Evolutionary conservation across 2,329 filamentous ascomycete species (phyloP), one percentile per base, ranked within the genome.

Genomic region (Monilinia aucupariae): DNA sequence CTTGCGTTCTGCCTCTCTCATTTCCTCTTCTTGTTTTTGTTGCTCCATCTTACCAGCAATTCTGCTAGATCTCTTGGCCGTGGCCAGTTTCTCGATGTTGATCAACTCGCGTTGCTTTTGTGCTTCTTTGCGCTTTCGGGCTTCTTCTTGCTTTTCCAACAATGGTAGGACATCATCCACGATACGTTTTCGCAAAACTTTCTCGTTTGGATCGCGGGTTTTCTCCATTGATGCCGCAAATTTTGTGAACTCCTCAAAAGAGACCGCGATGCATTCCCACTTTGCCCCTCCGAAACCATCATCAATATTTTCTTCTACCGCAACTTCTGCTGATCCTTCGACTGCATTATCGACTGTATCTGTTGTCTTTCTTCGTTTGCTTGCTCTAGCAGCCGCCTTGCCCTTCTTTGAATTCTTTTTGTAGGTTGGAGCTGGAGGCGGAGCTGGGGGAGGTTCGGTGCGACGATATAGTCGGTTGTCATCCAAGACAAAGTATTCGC

Each of bases 211-310:
- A 73, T 97, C 91, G 62, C 87, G 88, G 41, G 86, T 90, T 70
- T 88, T 91, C 51, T 84, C 83, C 45, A 97, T 85, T 0, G 82
- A 83, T 7, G 84, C 80, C 61, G 97, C 75, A 64, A 97, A 88
- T 1, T 78, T 76, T 59, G 84, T 84, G 67, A 96, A 90, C 59
- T 99, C 91, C 22, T 86, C 80, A 25, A 96, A 77, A 0, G 88
- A 91, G 61, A 96, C 83, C 47, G 92, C 94, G 49, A 99, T 72
- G 71, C 92, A 97, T 74, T 97, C 92, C 93, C 94, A 99, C 65
- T 83, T 90, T 76, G 88, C 89, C 8, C 86, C 88, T 22, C 87
- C 89, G 22, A 93, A 81, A 1, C 87, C 86, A 67, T 90, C 83
- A 64, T 89, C 82, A 66, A 78, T 76, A 37, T 77, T 75, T 17